phyloP scores from a whole-genome alignment of 2,329 filamentous ascomycete genomes.

The Aureobasidium namibiae region DNA sequence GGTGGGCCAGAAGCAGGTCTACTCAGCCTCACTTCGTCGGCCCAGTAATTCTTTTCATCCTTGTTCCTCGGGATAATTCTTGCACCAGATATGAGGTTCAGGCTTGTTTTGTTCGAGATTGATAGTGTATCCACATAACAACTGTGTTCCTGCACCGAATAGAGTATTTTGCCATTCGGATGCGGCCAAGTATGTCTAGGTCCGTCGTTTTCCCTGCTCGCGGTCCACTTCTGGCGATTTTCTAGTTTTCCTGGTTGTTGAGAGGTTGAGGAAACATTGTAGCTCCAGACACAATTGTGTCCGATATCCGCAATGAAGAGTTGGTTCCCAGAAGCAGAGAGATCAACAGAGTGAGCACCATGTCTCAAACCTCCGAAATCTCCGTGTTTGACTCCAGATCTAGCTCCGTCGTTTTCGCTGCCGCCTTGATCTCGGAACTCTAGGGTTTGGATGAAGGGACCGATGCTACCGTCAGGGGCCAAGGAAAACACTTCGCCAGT shows the following conservation, averaged over 20 bases:
- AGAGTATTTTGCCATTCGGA: conserved; percentile 26
- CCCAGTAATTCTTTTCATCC: conserved; percentile 27
- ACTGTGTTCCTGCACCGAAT: conserved; percentile 29
- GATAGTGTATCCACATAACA: conserved; percentile 28
- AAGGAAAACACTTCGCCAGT: conserved; percentile 27
- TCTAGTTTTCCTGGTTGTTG: conserved; percentile 15
- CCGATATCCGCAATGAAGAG: conserved; percentile 29
- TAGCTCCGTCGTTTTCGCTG: conserved; percentile 19
- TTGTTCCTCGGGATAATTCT: conserved; percentile 25
- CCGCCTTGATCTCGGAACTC: conserved; percentile 24
- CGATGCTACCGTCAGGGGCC: conserved; percentile 23
- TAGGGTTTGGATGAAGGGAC: conserved; percentile 25
- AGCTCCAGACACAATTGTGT: conserved; percentile 29
- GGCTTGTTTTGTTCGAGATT: conserved; percentile 21
- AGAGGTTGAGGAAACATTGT: too few relatives aligned
- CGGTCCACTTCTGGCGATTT: conserved; percentile 21
- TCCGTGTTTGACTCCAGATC: conserved; percentile 25
- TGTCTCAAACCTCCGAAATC: conserved; percentile 28
- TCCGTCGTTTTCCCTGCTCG: conserved; percentile 25
- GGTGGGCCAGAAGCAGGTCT: conserved; percentile 21
- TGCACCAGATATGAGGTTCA: conserved; percentile 23
- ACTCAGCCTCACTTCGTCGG: conserved; percentile 28
- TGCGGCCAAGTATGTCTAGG: conserved; percentile 29
- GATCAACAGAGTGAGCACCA: conserved; percentile 26
- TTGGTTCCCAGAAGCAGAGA: conserved; percentile 22